Evolutionary conservation across 345 rosid genomes (phyloP).

Genomic region (Salix udensis): DNA sequence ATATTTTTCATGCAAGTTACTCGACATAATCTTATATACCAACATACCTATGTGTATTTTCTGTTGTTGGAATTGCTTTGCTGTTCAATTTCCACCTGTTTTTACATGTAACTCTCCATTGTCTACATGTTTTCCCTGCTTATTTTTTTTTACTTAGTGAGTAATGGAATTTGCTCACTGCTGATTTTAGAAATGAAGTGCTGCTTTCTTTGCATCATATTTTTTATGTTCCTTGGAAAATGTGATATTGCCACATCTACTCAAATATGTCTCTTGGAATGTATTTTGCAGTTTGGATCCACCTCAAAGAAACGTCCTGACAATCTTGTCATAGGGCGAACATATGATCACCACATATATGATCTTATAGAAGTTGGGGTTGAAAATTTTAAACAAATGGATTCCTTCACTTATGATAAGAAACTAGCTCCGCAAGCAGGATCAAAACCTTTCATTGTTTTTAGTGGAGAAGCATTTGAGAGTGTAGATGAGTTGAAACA

Average conservation of each 20-base stretch:
- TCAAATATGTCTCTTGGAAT: not conserved
- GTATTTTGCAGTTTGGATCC: constrained; percentile 67
- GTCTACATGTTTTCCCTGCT: too few species aligned
- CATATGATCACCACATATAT: constrained; percentile 73
- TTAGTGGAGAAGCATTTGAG: constrained; percentile 84
- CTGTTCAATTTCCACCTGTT: too few species aligned
- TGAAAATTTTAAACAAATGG: constrained; percentile 71
- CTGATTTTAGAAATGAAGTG: too few species aligned
- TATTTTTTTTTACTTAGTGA: too few species aligned
- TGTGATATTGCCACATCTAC: not conserved
- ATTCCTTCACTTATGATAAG: constrained; percentile 65
- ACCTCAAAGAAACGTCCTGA: constrained; percentile 89
- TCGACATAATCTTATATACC: too few species aligned
- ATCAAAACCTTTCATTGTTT: constrained; percentile 80
- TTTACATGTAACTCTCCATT: too few species aligned
- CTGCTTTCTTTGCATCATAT: not conserved
- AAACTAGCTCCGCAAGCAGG: constrained; percentile 68
- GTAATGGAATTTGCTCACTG: too few species aligned
- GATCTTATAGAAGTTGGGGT: constrained; percentile 93
- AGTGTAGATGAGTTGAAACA: constrained; percentile 73
- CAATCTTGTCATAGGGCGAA: constrained; percentile 82
- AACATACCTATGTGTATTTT: too few species aligned
- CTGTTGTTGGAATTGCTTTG: too few species aligned
- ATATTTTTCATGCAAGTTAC: too few species aligned
- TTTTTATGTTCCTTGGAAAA: not conserved